Base-by-base conservation (phyloP, 495 filamentous ascomycete genomes). In the Thermochaetoides thermophila region DNA sequence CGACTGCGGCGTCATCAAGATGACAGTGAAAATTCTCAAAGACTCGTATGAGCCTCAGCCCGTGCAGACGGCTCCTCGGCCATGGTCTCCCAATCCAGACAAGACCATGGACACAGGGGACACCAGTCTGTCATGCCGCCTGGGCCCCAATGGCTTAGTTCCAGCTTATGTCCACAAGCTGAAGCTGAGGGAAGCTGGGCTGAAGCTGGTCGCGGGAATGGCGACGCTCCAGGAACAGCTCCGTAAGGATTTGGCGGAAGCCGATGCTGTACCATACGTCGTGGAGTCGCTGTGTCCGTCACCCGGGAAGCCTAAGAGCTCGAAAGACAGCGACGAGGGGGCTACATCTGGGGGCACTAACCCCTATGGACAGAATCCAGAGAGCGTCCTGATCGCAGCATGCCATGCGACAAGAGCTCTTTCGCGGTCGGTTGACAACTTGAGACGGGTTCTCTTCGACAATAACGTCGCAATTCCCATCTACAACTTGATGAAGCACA, bases 361-460 rank as follows among this genome's bases (percentile, higher is more conserved):
- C 8, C 40, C 38, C 3, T 59, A 59, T 19, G 56, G 54, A 0
- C 35, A 29, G 17, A 77, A 77, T 42, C 66, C 73, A 4, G 45
- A 59, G 5, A 42, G 68, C 8, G 86, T 93, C 14, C 61, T 95
- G 12, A 64, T 93, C 17, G 83, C 87, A 17, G 91, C 91, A 9
- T 95, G 86, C 45, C 75, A 76, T 46, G 73, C 76, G 14, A 65
- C 80, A 25, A 65, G 81, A 28, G 75, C 79, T 45, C 61, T 96
- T 13, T 81, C 82, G 4, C 74, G 89, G 13, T 89, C 82, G 0
- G 77, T 92, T 6, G 81, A 73, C 48, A 76, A 84, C 15, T 56
- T 97, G 10, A 59, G 89, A 29, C 96, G 91, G 6, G 78, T 74
- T 33, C 57, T 97, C 6, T 82, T 92, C 37, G 89, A 97, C 57